phyloP scores from a whole-genome alignment of 2,329 filamentous ascomycete species.

The Hypoxylon sp. region DNA sequence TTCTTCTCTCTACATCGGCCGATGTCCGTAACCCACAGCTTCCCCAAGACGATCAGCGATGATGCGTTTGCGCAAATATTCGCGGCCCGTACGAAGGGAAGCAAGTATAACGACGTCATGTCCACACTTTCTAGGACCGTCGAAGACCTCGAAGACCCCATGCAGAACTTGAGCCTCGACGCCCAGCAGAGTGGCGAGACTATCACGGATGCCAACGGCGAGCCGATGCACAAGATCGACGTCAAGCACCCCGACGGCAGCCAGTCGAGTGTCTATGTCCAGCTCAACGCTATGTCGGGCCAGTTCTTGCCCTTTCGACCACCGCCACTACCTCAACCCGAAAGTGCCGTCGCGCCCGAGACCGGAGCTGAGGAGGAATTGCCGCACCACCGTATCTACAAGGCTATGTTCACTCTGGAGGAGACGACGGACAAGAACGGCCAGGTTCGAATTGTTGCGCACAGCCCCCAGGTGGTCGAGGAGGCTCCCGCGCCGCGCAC shows the following conservation, averaged over 20 bases:
- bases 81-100: constrained; percentile 63
- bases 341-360: constrained; percentile 57
- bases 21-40: constrained; percentile 85
- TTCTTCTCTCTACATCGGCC: constrained; percentile 98
- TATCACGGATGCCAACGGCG: constrained; percentile 55
- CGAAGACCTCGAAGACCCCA: constrained; percentile 68
- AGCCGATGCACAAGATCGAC: constrained; percentile 64
- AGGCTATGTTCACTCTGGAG: constrained; percentile 74
- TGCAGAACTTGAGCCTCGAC: constrained; percentile 64
- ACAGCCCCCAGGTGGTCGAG: constrained; percentile 69
- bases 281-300: constrained; percentile 75
- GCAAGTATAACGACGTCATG: constrained; percentile 71
- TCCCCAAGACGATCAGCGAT: constrained; percentile 77
- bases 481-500: constrained; percentile 59
- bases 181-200: constrained; percentile 51
- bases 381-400: constrained; percentile 68
- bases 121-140: constrained; percentile 73
- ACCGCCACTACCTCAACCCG: constrained; percentile 80
- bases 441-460: constrained; percentile 69
- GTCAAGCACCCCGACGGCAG: constrained; percentile 67
- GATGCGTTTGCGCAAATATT: constrained; percentile 90
- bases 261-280: constrained; percentile 71
- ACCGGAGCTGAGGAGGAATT: constrained; percentile 51
- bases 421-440: constrained; percentile 71
- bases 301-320: constrained; percentile 84